Evolutionary conservation across 768 basidiomycete genomes (phyloP).

Genomic region (Tulasnella sp.): DNA sequence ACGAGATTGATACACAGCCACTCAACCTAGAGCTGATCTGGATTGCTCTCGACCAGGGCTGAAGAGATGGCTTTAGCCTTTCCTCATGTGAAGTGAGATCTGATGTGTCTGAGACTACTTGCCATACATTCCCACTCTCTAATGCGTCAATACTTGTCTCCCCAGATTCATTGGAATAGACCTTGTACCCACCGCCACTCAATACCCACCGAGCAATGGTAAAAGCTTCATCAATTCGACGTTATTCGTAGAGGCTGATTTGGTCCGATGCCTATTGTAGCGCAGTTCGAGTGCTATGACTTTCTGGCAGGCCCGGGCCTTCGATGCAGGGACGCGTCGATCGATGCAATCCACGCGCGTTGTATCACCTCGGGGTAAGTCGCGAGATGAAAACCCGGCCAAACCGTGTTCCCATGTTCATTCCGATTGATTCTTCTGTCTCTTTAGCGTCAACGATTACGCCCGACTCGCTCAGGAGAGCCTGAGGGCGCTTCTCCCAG

Average conservation of each 20-base stretch:
- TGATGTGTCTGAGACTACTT: neutral
- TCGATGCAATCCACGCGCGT: neutral
- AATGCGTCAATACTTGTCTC: neutral
- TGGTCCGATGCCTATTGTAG: neutral
- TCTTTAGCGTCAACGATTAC: neutral
- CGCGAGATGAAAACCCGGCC: neutral
- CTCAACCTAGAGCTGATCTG: neutral
- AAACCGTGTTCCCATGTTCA: neutral
- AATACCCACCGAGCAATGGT: neutral
- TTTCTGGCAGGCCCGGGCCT: neutral
- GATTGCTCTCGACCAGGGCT: neutral
- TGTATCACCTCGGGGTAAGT: constrained; percentile 7
- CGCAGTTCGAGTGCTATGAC: constrained; percentile 15
- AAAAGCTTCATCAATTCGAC: neutral
- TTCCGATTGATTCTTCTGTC: neutral
- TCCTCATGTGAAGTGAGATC: neutral
- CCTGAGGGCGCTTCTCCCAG: neutral
- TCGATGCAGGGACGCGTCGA: neutral
- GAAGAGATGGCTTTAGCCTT: neutral
- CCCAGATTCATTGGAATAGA: constrained; percentile 12
- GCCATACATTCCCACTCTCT: neutral
- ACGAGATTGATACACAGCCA: too few relatives aligned
- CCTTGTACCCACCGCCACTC: constrained; percentile 1
- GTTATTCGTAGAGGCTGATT: neutral
- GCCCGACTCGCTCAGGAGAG: neutral